Percentiles rank a stretch among this genome's conserved stretches.
These are phyloP conservation scores for Ceratocystis smalleyi DNA, from an alignment of 2,329 filamentous ascomycete species.

Conservation along the genomic window DNA sequence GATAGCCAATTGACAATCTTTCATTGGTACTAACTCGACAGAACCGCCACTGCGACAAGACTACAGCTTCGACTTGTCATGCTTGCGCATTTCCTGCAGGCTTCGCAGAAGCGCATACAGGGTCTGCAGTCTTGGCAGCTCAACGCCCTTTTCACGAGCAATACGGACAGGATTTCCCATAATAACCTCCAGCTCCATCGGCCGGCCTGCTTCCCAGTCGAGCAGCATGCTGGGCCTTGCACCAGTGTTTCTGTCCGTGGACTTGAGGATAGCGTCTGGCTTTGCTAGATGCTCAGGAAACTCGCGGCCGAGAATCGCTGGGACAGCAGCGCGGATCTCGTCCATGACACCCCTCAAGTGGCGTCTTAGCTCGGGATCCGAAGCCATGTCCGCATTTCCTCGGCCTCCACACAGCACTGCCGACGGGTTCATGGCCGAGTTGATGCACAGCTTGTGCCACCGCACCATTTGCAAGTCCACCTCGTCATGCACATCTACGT, in stretches of 20 bases:
- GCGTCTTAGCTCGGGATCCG: conserved; percentile 43
- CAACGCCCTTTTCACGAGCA: conserved; percentile 44
- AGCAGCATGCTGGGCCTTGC: conserved; percentile 52
- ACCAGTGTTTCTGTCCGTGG: conserved; percentile 48
- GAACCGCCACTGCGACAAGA: neutral
- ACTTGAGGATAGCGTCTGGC: conserved; percentile 46
- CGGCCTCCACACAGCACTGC: conserved; percentile 50
- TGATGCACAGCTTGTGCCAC: conserved; percentile 67
- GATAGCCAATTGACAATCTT: neutral
- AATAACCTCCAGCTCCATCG: conserved; percentile 58
- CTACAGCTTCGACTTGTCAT: conserved; percentile 11
- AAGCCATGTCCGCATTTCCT: conserved; percentile 50
- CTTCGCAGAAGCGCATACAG: conserved; percentile 51
- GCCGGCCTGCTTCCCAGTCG: conserved; percentile 51
- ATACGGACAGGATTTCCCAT: conserved; percentile 54
- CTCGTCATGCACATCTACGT: conserved; percentile 49
- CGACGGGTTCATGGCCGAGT: conserved; percentile 58
- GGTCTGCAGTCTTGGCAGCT: conserved; percentile 51
- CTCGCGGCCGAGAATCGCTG: conserved; percentile 44
- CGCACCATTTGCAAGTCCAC: conserved; percentile 52
- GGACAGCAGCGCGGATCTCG: conserved; percentile 50
- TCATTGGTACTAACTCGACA: neutral
- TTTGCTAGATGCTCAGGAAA: conserved; percentile 44
- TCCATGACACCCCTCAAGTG: conserved; percentile 53
- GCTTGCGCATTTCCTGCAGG: conserved; percentile 39